Percentiles rank a stretch among this genome's conserved stretches.
Evolutionary conservation across 2,329 filamentous ascomycete species (phyloP).

Genomic region (Cadophora sp.): DNA sequence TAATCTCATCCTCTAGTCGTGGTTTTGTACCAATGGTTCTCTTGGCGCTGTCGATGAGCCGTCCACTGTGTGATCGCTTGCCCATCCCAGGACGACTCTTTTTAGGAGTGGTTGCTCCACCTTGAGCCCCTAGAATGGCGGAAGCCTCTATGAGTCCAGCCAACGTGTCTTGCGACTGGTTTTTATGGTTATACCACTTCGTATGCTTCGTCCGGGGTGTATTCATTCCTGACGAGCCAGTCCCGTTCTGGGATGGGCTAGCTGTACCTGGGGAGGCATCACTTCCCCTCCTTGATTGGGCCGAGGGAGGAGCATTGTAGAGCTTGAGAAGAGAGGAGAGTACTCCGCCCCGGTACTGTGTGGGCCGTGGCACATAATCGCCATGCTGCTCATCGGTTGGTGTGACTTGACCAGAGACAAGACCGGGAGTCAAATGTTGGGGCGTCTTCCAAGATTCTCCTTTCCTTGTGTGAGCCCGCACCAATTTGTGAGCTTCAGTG

Average conservation of each 20-base stretch:
- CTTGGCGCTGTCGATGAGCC: constrained; percentile 36
- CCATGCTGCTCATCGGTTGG: constrained; percentile 52
- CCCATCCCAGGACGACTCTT: constrained; percentile 39
- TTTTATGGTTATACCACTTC: constrained; percentile 49
- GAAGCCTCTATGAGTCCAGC: constrained; percentile 61
- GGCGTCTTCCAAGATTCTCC: constrained; percentile 31
- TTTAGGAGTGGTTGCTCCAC: constrained; percentile 49
- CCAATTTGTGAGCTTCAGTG: constrained; percentile 53
- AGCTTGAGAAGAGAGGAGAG: constrained; percentile 76
- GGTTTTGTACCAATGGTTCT: constrained; percentile 35
- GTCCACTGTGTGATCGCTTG: constrained; percentile 38
- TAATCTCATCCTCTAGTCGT: constrained; percentile 45
- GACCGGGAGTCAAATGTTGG: constrained; percentile 29
- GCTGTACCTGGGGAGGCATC: constrained; percentile 45
- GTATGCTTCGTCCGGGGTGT: constrained; percentile 39
- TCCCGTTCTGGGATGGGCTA: constrained; percentile 41
- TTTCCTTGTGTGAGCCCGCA: constrained; percentile 48
- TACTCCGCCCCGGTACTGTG: constrained; percentile 75
- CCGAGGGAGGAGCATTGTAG: constrained; percentile 58
- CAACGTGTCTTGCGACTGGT: constrained; percentile 53
- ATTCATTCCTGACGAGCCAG: constrained; percentile 48
- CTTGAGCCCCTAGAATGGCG: constrained; percentile 57
- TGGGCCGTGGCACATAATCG: constrained; percentile 70
- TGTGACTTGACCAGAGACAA: constrained; percentile 54
- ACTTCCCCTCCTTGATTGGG: constrained; percentile 40